Evolutionary conservation across 2,329 filamentous ascomycete genomes (phyloP).

Genomic region (Arthrobotrys megalospora): DNA sequence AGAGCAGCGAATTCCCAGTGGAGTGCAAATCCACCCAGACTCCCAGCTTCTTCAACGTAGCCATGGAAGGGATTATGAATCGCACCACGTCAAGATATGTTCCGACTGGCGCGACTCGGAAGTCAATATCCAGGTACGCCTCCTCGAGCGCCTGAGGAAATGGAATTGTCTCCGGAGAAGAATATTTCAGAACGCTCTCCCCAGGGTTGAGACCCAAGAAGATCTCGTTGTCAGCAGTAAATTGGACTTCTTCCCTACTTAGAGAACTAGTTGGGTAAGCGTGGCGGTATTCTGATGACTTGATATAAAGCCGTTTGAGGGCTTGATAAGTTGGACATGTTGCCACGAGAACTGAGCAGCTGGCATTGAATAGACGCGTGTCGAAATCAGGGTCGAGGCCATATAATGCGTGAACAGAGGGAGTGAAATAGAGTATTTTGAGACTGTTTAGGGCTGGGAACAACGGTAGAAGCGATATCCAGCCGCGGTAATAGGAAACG

Average conservation of each 20-base stretch:
- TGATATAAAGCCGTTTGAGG: slow-evolving; percentile 11
- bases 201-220: slow-evolving; percentile 12
- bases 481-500: slow-evolving; percentile 21
- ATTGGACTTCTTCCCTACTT: neutral
- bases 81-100: neutral
- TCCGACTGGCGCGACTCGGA: neutral
- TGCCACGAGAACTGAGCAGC: neutral
- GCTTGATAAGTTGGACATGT: slow-evolving; percentile 5
- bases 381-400: neutral
- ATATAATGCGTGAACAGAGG: neutral
- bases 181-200: neutral
- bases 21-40: neutral
- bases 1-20: neutral
- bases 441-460: slow-evolving; percentile 26
- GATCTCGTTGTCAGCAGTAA: neutral
- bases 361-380: neutral
- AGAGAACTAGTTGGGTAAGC: neutral
- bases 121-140: slow-evolving; percentile 21
- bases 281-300: slow-evolving; percentile 4
- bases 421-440: slow-evolving; percentile 20
- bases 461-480: slow-evolving; percentile 10
- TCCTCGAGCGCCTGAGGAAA: slow-evolving; percentile 6
- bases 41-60: slow-evolving; percentile 3
- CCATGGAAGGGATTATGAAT: neutral
- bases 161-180: neutral